Conservation (phyloP, 345 rosid species). For the Ailanthus altissimus region DNA sequence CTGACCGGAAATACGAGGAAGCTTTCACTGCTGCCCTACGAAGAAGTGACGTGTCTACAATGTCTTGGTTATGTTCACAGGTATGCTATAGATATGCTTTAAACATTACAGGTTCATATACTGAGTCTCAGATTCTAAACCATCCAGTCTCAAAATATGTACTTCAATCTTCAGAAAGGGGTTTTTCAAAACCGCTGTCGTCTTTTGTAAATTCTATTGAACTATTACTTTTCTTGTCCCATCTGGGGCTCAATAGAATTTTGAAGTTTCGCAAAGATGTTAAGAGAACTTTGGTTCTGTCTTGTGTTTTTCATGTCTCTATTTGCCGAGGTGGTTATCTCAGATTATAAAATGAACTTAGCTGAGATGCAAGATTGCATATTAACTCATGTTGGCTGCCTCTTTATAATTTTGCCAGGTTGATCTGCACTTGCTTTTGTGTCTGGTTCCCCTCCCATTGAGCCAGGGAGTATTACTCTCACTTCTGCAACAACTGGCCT, state of each 20-base stretch:
- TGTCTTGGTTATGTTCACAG: constrained; percentile 92
- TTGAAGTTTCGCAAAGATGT: too few relatives aligned
- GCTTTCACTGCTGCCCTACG: constrained; percentile 73
- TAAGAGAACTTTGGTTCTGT: not conserved
- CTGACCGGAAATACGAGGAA: constrained; percentile 75
- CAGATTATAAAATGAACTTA: not conserved
- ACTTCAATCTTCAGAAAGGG: not conserved
- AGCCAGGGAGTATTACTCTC: constrained; percentile 90
- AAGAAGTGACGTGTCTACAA: constrained; percentile 78
- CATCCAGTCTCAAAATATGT: not conserved
- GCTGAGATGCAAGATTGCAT: not conserved
- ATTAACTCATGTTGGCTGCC: not conserved
- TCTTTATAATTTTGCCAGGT: constrained; percentile 42
- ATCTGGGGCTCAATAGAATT: not conserved
- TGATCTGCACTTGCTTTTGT: constrained; percentile 57
- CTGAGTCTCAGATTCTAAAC: not conserved
- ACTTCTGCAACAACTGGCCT: constrained; percentile 82
- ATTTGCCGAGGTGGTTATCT: not conserved
- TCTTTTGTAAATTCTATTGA: not conserved
- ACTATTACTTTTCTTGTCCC: not conserved
- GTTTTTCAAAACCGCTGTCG: not conserved
- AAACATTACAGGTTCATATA: too few relatives aligned
- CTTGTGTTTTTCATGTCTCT: not conserved
- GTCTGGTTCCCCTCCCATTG: constrained; percentile 59
- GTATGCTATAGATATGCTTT: constrained; percentile 30